A percentile compares a stretch with the other conserved stretches of the same genome.
phyloP scores from a whole-genome alignment of 1,284 basidiomycete genomes.

The Pseudozyma hubeiensis region DNA sequence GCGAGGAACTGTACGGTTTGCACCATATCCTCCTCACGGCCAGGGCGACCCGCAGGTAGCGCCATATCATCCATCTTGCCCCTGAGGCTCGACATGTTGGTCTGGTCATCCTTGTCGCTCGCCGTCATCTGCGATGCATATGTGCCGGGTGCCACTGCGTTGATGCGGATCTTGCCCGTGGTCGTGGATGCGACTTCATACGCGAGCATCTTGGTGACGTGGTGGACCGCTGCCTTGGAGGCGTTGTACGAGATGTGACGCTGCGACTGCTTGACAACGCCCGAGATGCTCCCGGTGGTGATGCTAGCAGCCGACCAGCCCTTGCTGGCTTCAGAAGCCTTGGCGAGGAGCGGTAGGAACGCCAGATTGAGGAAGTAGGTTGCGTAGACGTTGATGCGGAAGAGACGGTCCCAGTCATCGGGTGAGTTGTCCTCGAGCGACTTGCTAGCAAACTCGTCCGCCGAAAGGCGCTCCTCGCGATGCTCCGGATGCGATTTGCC shows the following conservation, averaged over 20 bases:
- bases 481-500: slow-evolving; percentile 52
- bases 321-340: slow-evolving; percentile 40
- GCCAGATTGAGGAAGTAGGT: slow-evolving; percentile 52
- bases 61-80: slow-evolving; percentile 45
- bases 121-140: slow-evolving; percentile 57
- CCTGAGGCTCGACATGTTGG: slow-evolving; percentile 44
- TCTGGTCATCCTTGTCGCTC: slow-evolving; percentile 35
- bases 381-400: slow-evolving; percentile 51
- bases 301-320: slow-evolving; percentile 45
- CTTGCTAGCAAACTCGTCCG: slow-evolving; percentile 41
- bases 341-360: slow-evolving; percentile 50
- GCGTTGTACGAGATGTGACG: slow-evolving; percentile 57
- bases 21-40: slow-evolving; percentile 61
- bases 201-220: slow-evolving; percentile 49
- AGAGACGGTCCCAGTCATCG: slow-evolving; percentile 57
- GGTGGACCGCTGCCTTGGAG: slow-evolving; percentile 53
- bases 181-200: slow-evolving; percentile 47
- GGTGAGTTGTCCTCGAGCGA: slow-evolving; percentile 52
- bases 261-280: slow-evolving; percentile 52
- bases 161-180: slow-evolving; percentile 54
- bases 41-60: slow-evolving; percentile 55
- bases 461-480: slow-evolving; percentile 29
- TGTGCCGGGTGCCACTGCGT: slow-evolving; percentile 58
- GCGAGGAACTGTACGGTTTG: slow-evolving; percentile 45
- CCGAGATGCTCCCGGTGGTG: slow-evolving; percentile 44